Evolutionary conservation across 306 rosid genomes (phyloP), one percentile per base, ranked within the genome.

Genomic region (Datisca glomerata): DNA sequence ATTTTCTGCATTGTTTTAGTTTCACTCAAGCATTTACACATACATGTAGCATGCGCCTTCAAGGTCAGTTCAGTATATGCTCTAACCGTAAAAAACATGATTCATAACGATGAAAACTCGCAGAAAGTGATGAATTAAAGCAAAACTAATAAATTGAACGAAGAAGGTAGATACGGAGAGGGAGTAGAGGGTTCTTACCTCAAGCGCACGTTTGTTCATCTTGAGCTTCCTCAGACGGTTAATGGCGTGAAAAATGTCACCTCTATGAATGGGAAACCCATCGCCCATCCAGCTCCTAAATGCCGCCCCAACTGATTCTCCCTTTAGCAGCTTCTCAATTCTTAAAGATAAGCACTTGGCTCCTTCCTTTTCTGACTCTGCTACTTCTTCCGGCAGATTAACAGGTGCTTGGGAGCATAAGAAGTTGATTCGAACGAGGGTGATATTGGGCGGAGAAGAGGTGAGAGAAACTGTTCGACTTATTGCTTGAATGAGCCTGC

Each of bases 231-330:
- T 68, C 24, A 80, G 98, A 29, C 94, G 96, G 49, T 89, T 80
- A 46, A 84, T 80, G 77, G 89, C 60, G 46, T 84, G 91, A 55
- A 84, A 80, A 64, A 84, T 54, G 25, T 84, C 84, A 18, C 78
- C 81, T 56, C 85, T 64, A 21, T 71, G 81, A 61, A 89, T 51
- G 34, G 91, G 92, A 57, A 80, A 78, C 20, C 95, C 96, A 57
- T 80, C 86, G 6, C 95, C 69, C 98, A 89, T 89, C 95, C 93
- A 89, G 42, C 84, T 70, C 51, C 72, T 73, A 43, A 89, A 84
- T 21, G 93, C 91, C 43, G 59, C 70, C 43, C 81, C 77, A 44
- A 77, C 67, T 1, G 79, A 60, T 50, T 74, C 78, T 31, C 57
- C 76, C 47, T 44, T 65, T 8, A 68, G 63, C 33, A 80, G 76